Evolutionary conservation across 371 early-diverging fungal genomes (phyloP).

Genomic region (Mucor plumbeus): DNA sequence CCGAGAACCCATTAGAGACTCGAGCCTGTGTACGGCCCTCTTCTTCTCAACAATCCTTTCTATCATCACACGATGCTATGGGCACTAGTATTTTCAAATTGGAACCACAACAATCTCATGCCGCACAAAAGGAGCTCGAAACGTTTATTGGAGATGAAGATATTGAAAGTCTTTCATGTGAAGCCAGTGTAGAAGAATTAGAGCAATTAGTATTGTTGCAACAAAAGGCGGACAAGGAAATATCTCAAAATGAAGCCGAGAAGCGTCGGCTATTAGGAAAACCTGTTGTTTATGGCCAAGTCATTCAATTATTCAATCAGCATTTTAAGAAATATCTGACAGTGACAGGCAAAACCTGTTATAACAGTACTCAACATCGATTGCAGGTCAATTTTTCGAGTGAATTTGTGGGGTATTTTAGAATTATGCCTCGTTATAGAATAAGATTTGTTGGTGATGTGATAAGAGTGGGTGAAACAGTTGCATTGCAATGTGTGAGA

Average conservation of each 20-base stretch:
- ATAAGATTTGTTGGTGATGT: conserved; percentile 64
- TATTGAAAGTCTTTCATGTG: conserved; percentile 26
- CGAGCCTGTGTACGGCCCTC: conserved; percentile 37
- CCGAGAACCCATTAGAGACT: conserved; percentile 45
- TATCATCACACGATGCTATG: conserved; percentile 32
- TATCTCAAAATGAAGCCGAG: conserved; percentile 46
- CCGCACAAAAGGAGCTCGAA: conserved; percentile 36
- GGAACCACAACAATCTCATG: conserved; percentile 44
- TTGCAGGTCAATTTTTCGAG: conserved; percentile 53
- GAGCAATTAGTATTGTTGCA: conserved; percentile 30
- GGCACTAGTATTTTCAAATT: conserved; percentile 39
- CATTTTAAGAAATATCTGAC: conserved; percentile 53
- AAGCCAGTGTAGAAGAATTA: conserved; percentile 35
- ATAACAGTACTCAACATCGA: conserved; percentile 4
- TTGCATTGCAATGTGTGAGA: conserved; percentile 57
- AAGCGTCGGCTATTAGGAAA: conserved; percentile 45
- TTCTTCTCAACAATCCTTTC: background rate
- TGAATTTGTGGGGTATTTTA: conserved; percentile 50
- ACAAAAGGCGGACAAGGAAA: conserved; percentile 40
- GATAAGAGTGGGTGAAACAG: conserved; percentile 54
- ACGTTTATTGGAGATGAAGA: conserved; percentile 33
- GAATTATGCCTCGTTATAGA: conserved; percentile 59
- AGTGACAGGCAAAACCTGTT: conserved; percentile 53
- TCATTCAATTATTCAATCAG: conserved; percentile 55
- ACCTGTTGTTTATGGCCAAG: conserved; percentile 58